Evolutionary conservation across 2,329 filamentous ascomycete genomes (phyloP).

Genomic region (Aspergillus sojae): DNA sequence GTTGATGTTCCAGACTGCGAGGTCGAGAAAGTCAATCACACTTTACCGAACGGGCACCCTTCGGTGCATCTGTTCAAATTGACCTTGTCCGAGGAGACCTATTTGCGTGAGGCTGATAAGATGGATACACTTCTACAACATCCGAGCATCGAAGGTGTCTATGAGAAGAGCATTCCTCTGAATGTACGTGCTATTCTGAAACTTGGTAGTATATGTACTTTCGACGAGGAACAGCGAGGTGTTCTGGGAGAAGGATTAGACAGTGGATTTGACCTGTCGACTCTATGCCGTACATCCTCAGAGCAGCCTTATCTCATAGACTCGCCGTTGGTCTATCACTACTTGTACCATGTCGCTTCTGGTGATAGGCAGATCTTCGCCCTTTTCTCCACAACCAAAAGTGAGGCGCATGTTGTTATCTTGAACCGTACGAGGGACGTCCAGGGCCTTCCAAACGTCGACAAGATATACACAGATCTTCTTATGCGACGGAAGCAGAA

Average conservation of each 20-base stretch:
- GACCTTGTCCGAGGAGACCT: conserved; percentile 83
- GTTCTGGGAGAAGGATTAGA: conserved; percentile 92
- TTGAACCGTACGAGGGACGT: conserved; percentile 79
- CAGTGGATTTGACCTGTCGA: conserved; percentile 84
- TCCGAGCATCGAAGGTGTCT: conserved; percentile 93
- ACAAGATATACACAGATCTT: conserved; percentile 82
- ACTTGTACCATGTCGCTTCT: conserved; percentile 87
- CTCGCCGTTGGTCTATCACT: conserved; percentile 78
- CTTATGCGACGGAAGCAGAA: conserved; percentile 66
- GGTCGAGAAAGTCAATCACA: conserved; percentile 91
- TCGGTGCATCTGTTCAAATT: conserved; percentile 95
- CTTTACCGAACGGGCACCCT: conserved; percentile 89
- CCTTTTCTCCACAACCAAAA: conserved; percentile 79
- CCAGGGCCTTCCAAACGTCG: conserved; percentile 86
- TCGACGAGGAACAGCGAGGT: conserved; percentile 86
- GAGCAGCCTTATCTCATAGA: conserved; percentile 77
- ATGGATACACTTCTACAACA: conserved; percentile 85
- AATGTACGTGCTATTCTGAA: conserved; percentile 85
- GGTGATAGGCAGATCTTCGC: conserved; percentile 93
- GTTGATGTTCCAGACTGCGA: conserved; percentile 83
- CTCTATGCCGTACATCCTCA: conserved; percentile 67
- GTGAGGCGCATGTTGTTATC: conserved; percentile 84
- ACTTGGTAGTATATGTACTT: conserved; percentile 87
- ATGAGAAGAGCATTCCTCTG: conserved; percentile 89
- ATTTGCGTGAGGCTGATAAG: conserved; percentile 80